Evolutionary conservation across 352 stramenopile species (phyloP), one percentile per base, ranked within the genome.

Genomic region (Hyaloperonospora brassicae): DNA sequence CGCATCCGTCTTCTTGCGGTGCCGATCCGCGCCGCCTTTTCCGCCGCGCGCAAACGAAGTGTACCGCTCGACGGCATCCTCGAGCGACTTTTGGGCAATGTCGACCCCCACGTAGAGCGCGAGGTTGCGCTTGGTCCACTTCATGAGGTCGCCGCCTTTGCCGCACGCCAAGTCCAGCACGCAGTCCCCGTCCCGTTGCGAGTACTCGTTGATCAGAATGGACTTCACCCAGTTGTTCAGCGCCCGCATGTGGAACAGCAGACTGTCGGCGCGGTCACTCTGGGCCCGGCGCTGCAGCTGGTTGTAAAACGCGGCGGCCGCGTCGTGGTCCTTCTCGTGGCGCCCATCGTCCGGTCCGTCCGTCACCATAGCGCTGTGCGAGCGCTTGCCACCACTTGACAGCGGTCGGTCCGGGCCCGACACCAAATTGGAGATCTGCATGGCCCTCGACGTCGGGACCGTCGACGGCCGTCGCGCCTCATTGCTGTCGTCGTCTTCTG

Each of bases 171-270:
- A 84, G 66, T 99, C 97, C 49, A 99, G 68, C 25, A 99, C 87
- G 23, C 84, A 69, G 24, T 98, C 73, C 3, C 59, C 63, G 41
- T 87, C 79, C 11, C 69, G 79, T 52, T 79, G 69, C 10, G 80
- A 84, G 53, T 73, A 87, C 57, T 98, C 90, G 56, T 87, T 86
- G 61, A 98, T 97, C 61, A 98, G 79, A 13, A 95, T 95, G 14
- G 90, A 93, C 68, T 99, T 99, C 31, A 98, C 90, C 95, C 95
- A 99, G 68, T 98, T 98, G 77, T 99, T 99, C 61, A 98, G 94
- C 23, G 88, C 79, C 34, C 95, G 82, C 85, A 99, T 97, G 72
- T 99, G 96, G 68, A 97, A 98, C 14, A 98, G 79, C 50, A 92
- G 73, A 57, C 89, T 96, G 52, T 95, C 84, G 8, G 83, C 81